A percentile compares a stretch with the other conserved stretches of the same genome.
These are phyloP conservation scores for Gleditsia sinensis DNA, from an alignment of 306 rosid species.

Conservation along the genomic window DNA sequence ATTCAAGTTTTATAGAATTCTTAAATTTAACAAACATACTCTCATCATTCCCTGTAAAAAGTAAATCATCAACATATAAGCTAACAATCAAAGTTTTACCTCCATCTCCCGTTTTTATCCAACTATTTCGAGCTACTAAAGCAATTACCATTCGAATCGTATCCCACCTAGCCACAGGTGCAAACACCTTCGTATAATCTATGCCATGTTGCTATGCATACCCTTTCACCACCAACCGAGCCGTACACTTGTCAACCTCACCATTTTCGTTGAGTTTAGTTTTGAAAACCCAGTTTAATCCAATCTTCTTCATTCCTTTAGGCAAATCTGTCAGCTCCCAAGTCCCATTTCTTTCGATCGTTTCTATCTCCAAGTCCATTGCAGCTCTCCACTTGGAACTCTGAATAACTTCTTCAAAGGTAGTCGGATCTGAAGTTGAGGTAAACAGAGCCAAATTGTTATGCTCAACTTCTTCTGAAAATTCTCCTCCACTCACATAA, in stretches of 20 bases:
- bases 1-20: not conserved
- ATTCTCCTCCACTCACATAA: no score
- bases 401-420: no score
- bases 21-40: not conserved
- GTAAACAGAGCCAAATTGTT: no score
- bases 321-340: not conserved
- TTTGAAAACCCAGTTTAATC: constrained; percentile 14
- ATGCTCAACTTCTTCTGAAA: no score
- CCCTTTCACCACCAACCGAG: not conserved
- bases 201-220: not conserved
- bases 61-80: constrained; percentile 13
- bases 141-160: not conserved
- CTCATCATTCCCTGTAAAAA: not conserved
- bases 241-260: not conserved
- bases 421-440: no score
- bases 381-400: not conserved
- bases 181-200: no score
- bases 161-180: not conserved
- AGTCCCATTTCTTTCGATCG: not conserved
- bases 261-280: constrained; percentile 10
- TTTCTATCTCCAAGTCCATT: no score
- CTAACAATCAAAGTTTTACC: not conserved
- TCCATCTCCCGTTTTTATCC: not conserved
- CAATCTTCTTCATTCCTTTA: not conserved
- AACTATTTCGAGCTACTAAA: not conserved